Evolutionary conservation across 306 rosid genomes (phyloP), one percentile per base, ranked within the genome.

Genomic region (Cicer yamashitae): DNA sequence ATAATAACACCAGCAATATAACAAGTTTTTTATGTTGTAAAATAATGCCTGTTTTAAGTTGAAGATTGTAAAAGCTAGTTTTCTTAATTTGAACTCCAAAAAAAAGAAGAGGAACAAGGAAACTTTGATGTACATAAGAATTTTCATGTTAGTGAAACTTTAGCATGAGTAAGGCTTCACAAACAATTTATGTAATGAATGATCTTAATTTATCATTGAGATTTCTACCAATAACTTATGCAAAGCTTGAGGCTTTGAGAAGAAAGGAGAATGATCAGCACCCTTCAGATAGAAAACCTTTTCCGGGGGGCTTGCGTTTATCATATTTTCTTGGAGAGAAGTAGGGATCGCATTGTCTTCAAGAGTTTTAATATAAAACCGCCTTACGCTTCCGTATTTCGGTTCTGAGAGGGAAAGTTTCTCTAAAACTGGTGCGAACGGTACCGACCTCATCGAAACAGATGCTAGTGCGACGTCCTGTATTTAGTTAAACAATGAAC

Each of bases 171-270:
- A n/a, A 38, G 25, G 53, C 82, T 63, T 75, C 79, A 47, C 61
- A 79, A 63, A 81, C 37, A 82, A 52, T 50, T 61, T 61, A 78
- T 38, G 70, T 62, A 74, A 80, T 6, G 54, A 76, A 45, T 59
- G 52, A 10, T 68, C 57, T 84, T 83, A 88, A 47, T 50, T 30
- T 34, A 88, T 79, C 83, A 59, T 88, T 63, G 99, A 90, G 83
- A 96, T 89, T 85, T 96, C 98, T 67, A 89, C 84, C 81, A 96
- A 73, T 41, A 96, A 81, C 84, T 90, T 96, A 89, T 96, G 96
- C 48, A 96, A 79, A 54, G 99, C 98, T 86, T 96, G 99, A 77
- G 98, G 98, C 82, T 88, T 96, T 40, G 99, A 96, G 89, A 96
- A 96, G 72, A 96, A 92, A 0, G 99, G 99, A 1, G 98, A 88